Evolutionary conservation across 2,329 filamentous ascomycete genomes (phyloP).

Genomic region (Fusarium abutilonis): DNA sequence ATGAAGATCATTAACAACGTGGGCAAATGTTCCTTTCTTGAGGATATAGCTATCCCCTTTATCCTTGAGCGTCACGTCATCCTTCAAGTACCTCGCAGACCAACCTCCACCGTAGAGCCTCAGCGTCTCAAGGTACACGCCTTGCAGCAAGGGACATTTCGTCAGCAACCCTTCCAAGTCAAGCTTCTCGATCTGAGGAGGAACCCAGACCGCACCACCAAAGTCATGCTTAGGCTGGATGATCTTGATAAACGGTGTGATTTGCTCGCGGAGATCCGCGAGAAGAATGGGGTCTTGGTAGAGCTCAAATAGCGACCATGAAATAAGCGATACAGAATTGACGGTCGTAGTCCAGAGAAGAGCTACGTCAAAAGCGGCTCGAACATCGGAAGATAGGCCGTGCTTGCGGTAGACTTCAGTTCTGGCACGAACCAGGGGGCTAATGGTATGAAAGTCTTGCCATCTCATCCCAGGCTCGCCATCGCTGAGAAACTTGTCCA

Average conservation of each 20-base stretch:
- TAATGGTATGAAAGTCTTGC: constrained; percentile 52
- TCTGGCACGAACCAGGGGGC: constrained; percentile 48
- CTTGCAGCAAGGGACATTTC: constrained; percentile 53
- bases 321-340: constrained; percentile 51
- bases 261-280: constrained; percentile 52
- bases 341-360: constrained; percentile 53
- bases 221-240: constrained; percentile 52
- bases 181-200: constrained; percentile 48
- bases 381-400: constrained; percentile 46
- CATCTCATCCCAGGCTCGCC: constrained; percentile 49
- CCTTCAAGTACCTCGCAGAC: constrained; percentile 46
- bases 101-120: constrained; percentile 52
- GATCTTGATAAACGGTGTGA: constrained; percentile 48
- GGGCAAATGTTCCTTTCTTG: constrained; percentile 50
- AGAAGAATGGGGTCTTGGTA: constrained; percentile 53
- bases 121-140: constrained; percentile 54
- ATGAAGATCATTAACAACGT: constrained; percentile 49
- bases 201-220: constrained; percentile 50
- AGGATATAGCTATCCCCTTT: constrained; percentile 45
- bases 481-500: constrained; percentile 49
- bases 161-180: constrained; percentile 51
- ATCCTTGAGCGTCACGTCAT: constrained; percentile 49
- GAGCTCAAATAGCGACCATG: constrained; percentile 56
- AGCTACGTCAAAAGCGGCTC: constrained; percentile 50
- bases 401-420: constrained; percentile 46